Conservation (phyloP, 352 stramenopile species). For the Phytophthora lateralis region DNA sequence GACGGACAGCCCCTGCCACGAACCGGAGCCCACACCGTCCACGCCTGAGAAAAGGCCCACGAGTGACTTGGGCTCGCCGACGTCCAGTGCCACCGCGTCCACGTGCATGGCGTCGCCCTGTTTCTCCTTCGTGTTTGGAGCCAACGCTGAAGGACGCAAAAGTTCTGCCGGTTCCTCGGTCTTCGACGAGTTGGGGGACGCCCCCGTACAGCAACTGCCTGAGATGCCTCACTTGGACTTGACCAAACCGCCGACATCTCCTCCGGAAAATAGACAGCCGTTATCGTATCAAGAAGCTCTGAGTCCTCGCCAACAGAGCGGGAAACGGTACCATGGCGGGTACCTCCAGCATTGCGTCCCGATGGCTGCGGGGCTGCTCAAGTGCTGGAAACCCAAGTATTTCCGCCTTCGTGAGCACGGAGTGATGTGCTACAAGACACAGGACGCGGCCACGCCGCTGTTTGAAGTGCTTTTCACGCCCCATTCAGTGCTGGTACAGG, state of each 20-base stretch:
- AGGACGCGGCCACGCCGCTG: slow-evolving; percentile 50
- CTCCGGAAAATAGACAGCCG: not conserved
- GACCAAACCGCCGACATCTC: not conserved
- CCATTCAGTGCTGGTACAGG: slow-evolving; percentile 44
- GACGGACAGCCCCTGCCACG: slow-evolving; percentile 11
- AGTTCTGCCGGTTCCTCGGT: slow-evolving; percentile 42
- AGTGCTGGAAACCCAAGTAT: slow-evolving; percentile 73
- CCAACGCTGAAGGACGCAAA: slow-evolving; percentile 6
- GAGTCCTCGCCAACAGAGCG: slow-evolving; percentile 60
- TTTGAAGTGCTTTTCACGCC: slow-evolving; percentile 69
- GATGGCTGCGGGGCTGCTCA: slow-evolving; percentile 65
- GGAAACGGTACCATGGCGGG: slow-evolving; percentile 59
- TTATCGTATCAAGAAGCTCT: slow-evolving; percentile 51
- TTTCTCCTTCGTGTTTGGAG: slow-evolving; percentile 15
- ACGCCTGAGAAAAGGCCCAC: not conserved
- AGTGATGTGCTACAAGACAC: slow-evolving; percentile 64
- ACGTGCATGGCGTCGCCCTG: slow-evolving; percentile 23
- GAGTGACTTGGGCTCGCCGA: slow-evolving; percentile 14
- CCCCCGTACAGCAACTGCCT: slow-evolving; percentile 36
- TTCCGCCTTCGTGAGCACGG: slow-evolving; percentile 73
- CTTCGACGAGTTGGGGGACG: slow-evolving; percentile 26
- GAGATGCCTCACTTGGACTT: slow-evolving; percentile 4
- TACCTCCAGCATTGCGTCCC: slow-evolving; percentile 64
- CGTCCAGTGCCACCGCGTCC: slow-evolving; percentile 13
- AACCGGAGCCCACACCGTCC: slow-evolving; percentile 12